Evolutionary conservation across 768 basidiomycete genomes (phyloP).

Genomic region (Mycena belliarum): DNA sequence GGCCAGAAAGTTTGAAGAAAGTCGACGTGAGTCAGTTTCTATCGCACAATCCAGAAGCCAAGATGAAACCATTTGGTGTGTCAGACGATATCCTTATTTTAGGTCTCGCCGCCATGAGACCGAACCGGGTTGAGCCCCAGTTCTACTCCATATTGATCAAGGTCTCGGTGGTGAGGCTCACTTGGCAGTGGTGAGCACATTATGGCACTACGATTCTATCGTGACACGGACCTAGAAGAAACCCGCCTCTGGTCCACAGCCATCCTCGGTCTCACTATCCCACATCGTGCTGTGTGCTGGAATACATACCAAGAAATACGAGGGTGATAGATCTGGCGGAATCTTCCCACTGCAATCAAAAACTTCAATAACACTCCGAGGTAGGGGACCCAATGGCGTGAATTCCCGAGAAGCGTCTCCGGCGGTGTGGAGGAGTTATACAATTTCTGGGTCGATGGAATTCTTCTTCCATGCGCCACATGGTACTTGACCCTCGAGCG

Average conservation of each 20-base stretch:
- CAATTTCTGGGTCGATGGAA: neutral
- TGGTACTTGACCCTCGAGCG: neutral
- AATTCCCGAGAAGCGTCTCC: neutral
- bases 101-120: neutral
- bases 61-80: neutral
- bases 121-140: too few species aligned
- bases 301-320: neutral
- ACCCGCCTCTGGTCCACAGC: too few species aligned
- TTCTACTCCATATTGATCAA: too few species aligned
- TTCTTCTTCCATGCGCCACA: neutral
- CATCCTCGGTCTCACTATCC: neutral
- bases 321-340: neutral
- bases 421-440: neutral
- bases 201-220: too few species aligned
- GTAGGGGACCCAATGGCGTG: neutral
- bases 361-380: neutral
- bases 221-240: too few species aligned
- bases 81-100: neutral
- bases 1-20: neutral
- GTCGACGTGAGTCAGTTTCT: neutral
- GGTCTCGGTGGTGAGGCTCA: too few species aligned
- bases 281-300: neutral
- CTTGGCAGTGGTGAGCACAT: too few species aligned
- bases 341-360: neutral
- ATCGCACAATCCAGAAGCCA: neutral